A percentile compares a stretch with the other conserved stretches of the same genome.
phyloP scores from a whole-genome alignment of 352 stramenopile species.

The Globisporangium irregulare region DNA sequence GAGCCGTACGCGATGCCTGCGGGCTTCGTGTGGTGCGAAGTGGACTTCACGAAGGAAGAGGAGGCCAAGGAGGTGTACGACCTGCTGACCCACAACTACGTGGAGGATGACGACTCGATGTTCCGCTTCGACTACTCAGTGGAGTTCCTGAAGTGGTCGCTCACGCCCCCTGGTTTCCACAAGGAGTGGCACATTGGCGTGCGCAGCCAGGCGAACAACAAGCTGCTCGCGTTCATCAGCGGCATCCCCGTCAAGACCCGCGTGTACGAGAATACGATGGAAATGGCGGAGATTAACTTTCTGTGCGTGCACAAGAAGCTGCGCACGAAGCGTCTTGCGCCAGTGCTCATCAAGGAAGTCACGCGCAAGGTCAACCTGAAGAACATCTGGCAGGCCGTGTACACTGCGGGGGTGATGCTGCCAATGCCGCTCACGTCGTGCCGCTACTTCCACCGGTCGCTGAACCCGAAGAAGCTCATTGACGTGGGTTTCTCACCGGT shows the following conservation, averaged over 20 bases:
- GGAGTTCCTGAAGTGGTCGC: slow-evolving; percentile 86
- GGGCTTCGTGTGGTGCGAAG: slow-evolving; percentile 92
- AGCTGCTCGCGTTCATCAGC: slow-evolving; percentile 98
- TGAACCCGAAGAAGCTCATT: slow-evolving; percentile 99
- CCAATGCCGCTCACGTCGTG: slow-evolving; percentile 93
- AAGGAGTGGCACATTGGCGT: slow-evolving; percentile 97
- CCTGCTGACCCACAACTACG: slow-evolving; percentile 97
- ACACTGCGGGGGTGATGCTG: slow-evolving; percentile 97
- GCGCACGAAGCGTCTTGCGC: slow-evolving; percentile 93
- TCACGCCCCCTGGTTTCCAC: slow-evolving; percentile 92
- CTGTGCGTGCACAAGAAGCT: slow-evolving; percentile 99
- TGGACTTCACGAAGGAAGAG: slow-evolving; percentile 85
- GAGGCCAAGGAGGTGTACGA: slow-evolving; percentile 94
- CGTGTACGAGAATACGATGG: slow-evolving; percentile 51
- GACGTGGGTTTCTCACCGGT: slow-evolving; percentile 97
- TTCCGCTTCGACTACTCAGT: slow-evolving; percentile 94
- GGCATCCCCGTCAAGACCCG: slow-evolving; percentile 89
- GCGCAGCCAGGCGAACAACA: slow-evolving; percentile 83
- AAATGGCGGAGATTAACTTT: slow-evolving; percentile 98
- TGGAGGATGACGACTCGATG: slow-evolving; percentile 98
- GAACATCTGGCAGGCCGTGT: slow-evolving; percentile 95
- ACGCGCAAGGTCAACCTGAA: slow-evolving; percentile 97
- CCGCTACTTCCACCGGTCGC: slow-evolving; percentile 96
- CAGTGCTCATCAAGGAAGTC: slow-evolving; percentile 99
- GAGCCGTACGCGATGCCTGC: slow-evolving; percentile 95